Percentiles rank a stretch among this genome's conserved stretches.
Conservation (phyloP, 164 flowering plant species). For the Nelumbo lutea region DNA sequence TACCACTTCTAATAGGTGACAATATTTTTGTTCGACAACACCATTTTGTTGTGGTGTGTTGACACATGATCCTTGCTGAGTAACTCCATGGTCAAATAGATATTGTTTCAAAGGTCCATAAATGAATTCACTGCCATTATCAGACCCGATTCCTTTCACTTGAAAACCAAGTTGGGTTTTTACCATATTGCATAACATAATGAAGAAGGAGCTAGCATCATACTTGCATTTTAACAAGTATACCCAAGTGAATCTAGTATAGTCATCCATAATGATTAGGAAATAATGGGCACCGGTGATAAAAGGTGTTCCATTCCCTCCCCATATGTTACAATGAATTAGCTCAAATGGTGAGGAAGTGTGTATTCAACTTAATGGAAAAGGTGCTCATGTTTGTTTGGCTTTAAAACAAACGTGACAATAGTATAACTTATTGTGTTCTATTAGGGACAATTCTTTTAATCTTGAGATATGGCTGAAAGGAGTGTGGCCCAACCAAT, state of each 20-base stretch:
- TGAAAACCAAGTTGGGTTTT: neutral
- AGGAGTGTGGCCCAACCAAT: too few species aligned
- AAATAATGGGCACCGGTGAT: neutral
- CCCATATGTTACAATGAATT: constrained; percentile 1
- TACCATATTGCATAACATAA: neutral
- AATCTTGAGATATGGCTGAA: too few species aligned
- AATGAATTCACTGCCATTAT: neutral
- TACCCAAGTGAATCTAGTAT: neutral
- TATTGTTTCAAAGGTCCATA: neutral
- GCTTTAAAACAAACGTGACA: neutral
- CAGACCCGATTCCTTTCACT: neutral
- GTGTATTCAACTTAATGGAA: neutral
- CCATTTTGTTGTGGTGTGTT: too few species aligned
- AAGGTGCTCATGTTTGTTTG: neutral
- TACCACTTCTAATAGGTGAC: too few species aligned
- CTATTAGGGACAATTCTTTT: too few species aligned
- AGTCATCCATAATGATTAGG: neutral
- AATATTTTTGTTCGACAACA: too few species aligned
- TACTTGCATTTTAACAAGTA: neutral
- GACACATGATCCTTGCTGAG: too few species aligned
- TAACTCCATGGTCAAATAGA: neutral
- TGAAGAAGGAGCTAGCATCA: neutral
- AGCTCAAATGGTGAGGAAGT: neutral
- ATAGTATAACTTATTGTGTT: neutral
- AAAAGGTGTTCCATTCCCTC: neutral